Evolutionary conservation across 495 filamentous ascomycete genomes (phyloP).

Genomic region (Aspergillus incahuasiensis): DNA sequence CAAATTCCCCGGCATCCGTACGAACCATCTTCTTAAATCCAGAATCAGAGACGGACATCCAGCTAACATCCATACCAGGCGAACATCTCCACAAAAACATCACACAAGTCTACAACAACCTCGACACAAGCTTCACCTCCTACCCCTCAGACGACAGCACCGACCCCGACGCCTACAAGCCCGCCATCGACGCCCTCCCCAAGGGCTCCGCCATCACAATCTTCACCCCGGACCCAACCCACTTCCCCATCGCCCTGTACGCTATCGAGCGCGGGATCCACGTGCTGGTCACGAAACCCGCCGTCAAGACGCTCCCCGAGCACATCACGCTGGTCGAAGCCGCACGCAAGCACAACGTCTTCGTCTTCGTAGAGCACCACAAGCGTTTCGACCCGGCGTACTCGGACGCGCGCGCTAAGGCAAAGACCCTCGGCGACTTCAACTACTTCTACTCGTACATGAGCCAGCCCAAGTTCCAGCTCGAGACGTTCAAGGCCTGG

Average conservation of each 20-base stretch:
- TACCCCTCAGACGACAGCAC: slow-evolving; percentile 66
- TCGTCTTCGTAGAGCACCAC: slow-evolving; percentile 94
- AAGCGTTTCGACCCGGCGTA: slow-evolving; percentile 94
- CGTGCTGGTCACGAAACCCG: slow-evolving; percentile 94
- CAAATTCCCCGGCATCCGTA: slow-evolving; percentile 89
- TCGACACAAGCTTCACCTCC: slow-evolving; percentile 78
- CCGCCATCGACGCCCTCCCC: slow-evolving; percentile 78
- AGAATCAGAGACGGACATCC: no score
- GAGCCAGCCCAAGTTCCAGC: slow-evolving; percentile 87
- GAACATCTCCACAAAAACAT: slow-evolving; percentile 89
- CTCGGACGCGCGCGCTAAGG: slow-evolving; percentile 72
- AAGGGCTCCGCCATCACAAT: slow-evolving; percentile 90
- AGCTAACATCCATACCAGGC: slow-evolving; percentile 39
- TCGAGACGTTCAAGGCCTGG: slow-evolving; percentile 96
- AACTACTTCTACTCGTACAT: slow-evolving; percentile 98
- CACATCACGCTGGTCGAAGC: slow-evolving; percentile 71
- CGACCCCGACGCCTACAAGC: slow-evolving; percentile 83
- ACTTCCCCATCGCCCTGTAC: slow-evolving; percentile 92
- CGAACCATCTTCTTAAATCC: slow-evolving; percentile 19
- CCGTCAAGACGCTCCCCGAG: slow-evolving; percentile 74
- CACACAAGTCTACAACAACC: slow-evolving; percentile 74
- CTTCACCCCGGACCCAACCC: slow-evolving; percentile 92
- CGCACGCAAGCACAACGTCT: slow-evolving; percentile 70
- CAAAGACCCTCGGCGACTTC: slow-evolving; percentile 76
- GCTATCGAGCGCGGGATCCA: slow-evolving; percentile 83